Base-by-base conservation (phyloP, 2,329 filamentous ascomycete species). In the Fusarium sp. region DNA sequence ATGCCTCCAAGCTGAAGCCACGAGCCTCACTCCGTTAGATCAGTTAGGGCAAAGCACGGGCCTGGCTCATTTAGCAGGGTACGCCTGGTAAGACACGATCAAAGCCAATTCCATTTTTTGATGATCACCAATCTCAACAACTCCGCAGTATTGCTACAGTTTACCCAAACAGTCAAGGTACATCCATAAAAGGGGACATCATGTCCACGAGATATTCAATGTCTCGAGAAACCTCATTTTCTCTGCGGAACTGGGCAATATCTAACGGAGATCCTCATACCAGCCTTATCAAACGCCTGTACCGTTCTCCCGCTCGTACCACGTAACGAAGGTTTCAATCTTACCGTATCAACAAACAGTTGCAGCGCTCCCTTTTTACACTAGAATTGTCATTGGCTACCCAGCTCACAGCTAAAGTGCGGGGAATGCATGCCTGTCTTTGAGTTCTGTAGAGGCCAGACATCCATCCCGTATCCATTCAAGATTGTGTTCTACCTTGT, bases 31-130 rank as follows among this genome's bases (percentile, higher is more conserved):
- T 62, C 36, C 62, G 62, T 68, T 56, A 56, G 58, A 54, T 60
- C 54, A 58, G 44, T 70, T 70, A 70, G 67, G 67, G 67, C 67
- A 70, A 39, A 60, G 67, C 67, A 70, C 67, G 58, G 67, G 43
- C 67, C 67, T 49, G 13, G 40, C 61, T 69, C 68, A 70, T 70
- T 47, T 62, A 50, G 49, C 67, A 68, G 51, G 67, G 67, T 64
- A 50, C 44, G 49, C 47, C 62, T 56, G 39, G 46, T 50, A 70
- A 67, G 62, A 54, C 33, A 17, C 28, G 39, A 22, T 21, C 17
- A 55, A 55, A 55, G 50, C 57, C 57, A 60, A 60, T 49, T 55
- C 50, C 50, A 52, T 57, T 58, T 57, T 61, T 51, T 67, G 60
- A 64, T 67, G 46, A 70, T 70, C 58, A 47, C 58, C 58, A 70